These are phyloP conservation scores for Russula sp. DNA, from an alignment of 768 basidiomycete species.

Conservation along the genomic window DNA sequence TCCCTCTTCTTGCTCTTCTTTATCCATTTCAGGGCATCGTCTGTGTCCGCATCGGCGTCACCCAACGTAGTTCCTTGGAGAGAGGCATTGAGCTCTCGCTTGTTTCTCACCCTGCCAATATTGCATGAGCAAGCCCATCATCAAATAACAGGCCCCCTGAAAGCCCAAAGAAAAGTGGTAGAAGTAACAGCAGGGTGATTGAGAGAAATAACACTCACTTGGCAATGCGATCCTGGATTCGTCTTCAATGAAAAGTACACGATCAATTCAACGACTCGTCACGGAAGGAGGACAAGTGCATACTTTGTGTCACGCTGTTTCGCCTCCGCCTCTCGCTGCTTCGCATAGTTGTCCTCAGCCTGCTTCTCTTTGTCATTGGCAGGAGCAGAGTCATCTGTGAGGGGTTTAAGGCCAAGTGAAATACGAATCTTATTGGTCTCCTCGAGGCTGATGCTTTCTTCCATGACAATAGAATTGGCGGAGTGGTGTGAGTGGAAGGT, in stretches of 20 bases:
- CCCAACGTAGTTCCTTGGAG: constrained; percentile 91
- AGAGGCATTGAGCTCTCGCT: constrained; percentile 84
- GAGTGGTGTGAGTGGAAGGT: neutral
- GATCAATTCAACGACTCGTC: constrained; percentile 20
- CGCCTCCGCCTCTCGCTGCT: constrained; percentile 57
- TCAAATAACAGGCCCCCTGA: constrained; percentile 23
- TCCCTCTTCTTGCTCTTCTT: constrained; percentile 87
- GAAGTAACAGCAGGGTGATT: constrained; percentile 24
- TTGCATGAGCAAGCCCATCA: constrained; percentile 40
- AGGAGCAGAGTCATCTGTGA: constrained; percentile 71
- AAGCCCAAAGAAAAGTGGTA: constrained; percentile 27
- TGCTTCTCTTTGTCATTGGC: constrained; percentile 70
- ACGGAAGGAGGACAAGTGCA: constrained; percentile 13
- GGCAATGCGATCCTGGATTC: constrained; percentile 66
- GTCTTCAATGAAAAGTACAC: constrained; percentile 36
- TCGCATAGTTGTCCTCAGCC: constrained; percentile 83
- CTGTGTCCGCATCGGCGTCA: constrained; percentile 69
- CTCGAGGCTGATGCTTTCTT: constrained; percentile 85
- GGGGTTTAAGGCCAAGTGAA: constrained; percentile 86
- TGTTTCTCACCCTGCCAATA: constrained; percentile 76
- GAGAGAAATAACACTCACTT: constrained; percentile 62
- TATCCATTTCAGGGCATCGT: constrained; percentile 84
- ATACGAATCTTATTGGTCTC: constrained; percentile 96
- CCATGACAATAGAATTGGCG: constrained; percentile 37
- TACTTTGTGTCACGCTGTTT: constrained; percentile 77